Evolutionary conservation across 1,284 basidiomycete species (phyloP), one percentile per base, ranked within the genome.

Genomic region (Austroboletus rostrupii): DNA sequence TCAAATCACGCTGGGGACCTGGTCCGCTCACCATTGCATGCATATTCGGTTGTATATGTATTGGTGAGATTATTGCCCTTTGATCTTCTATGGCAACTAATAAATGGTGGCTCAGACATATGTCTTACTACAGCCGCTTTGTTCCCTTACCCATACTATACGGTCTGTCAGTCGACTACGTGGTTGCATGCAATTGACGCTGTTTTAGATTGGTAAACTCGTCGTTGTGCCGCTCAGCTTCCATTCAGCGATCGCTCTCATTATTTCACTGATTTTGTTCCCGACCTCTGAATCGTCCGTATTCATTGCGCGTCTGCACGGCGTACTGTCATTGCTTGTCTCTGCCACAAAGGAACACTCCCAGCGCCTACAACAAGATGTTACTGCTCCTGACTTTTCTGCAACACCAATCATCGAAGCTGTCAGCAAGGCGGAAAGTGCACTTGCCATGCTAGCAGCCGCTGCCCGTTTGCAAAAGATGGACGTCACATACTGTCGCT

Each of bases 121-220:
- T 68, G 71, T 36, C 59, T 89, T 19, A 83, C 80, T 0, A 82
- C 79, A 1, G 77, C 79, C 0, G 76, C 69, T 10, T 67, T 90
- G 9, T 84, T 79, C 56, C 89, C 88, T 0, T 90, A 75, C 55
- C 78, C 87, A 0, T 78, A 77, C 58, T 90, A 90, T 62, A 51
- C 51, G 50, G 74, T 75, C 49, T 50, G 72, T 57, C 26, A 11
- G 29, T 13, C 13, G 35, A 12, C 36, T 43, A 19, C 19, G 3
- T 43, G 16, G 17, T 21, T 23, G 33, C 14, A 35, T 35, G 35
- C 7, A 16, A 44, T 54, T 55, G 46, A 63, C 31, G 20, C 14
- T 14, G 7, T 31, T 42, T 17, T 43, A 77, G 70, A 63, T 82
- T 17, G 84, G 82, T 35, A 60, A 72, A 60, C 49, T 65, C 0